These are phyloP conservation scores for Boletus semigastroideus DNA, from an alignment of 1,284 basidiomycete genomes.

Conservation along the genomic window DNA sequence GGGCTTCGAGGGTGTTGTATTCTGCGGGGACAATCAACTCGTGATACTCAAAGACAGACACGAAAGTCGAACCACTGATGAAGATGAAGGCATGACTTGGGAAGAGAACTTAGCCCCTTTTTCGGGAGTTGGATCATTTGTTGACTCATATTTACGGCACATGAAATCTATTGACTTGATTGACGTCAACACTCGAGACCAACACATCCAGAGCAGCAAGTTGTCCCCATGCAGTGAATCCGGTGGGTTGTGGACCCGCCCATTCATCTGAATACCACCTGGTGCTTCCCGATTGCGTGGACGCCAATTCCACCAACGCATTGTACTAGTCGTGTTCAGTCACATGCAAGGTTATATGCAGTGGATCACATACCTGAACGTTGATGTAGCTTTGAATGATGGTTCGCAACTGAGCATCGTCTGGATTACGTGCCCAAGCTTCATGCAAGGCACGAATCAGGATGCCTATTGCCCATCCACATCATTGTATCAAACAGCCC, in stretches of 20 bases:
- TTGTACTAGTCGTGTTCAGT: background rate
- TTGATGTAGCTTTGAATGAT: constrained; percentile 47
- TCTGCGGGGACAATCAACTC: background rate
- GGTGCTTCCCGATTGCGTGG: background rate
- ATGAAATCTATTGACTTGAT: background rate
- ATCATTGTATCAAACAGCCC: background rate
- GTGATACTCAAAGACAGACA: background rate
- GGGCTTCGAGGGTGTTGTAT: constrained; percentile 7
- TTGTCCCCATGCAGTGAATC: background rate
- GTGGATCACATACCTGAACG: constrained; percentile 43
- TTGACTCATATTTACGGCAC: background rate
- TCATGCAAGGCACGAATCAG: constrained; percentile 49
- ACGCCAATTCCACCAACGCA: constrained; percentile 10
- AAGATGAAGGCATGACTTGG: background rate
- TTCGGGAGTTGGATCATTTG: background rate
- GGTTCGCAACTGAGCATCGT: constrained; percentile 29
- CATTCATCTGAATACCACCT: constrained; percentile 12
- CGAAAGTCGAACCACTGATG: constrained; percentile 4
- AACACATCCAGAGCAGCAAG: background rate
- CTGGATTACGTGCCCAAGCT: constrained; percentile 15
- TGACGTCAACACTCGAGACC: background rate
- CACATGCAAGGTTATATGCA: too few relatives aligned
- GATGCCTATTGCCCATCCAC: constrained; percentile 34
- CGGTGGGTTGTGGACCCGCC: background rate
- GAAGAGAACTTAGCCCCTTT: too few relatives aligned